phyloP scores from a whole-genome alignment of 164 flowering plant species.

The Berberis vulgaris region DNA sequence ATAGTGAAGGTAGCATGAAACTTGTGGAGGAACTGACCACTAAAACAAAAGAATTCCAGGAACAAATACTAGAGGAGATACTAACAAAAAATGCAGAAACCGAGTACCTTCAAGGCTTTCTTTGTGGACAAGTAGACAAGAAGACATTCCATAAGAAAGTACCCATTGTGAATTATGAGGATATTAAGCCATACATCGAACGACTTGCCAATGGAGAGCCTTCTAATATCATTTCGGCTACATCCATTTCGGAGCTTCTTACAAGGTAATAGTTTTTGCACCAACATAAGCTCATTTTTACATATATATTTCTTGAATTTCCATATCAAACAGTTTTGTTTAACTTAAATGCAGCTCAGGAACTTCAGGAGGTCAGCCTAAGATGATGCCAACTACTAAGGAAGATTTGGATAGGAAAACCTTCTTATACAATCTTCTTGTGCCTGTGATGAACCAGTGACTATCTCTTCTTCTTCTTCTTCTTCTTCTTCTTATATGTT shows the following conservation, averaged over 20 bases:
- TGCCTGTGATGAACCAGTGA: conserved; percentile 53
- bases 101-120: conserved; percentile 36
- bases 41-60: conserved; percentile 32
- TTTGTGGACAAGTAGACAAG: conserved; percentile 22
- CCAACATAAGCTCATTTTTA: background rate
- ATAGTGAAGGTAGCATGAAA: conserved; percentile 34
- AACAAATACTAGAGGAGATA: conserved; percentile 36
- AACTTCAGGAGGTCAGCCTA: conserved; percentile 59
- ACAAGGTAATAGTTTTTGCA: conserved; percentile 27
- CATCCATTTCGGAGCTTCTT: conserved; percentile 48
- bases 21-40: conserved; percentile 43
- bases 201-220: conserved; percentile 55
- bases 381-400: conserved; percentile 51
- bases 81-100: conserved; percentile 35
- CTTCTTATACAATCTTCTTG: conserved; percentile 36
- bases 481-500: background rate
- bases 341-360: conserved; percentile 36
- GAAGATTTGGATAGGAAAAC: conserved; percentile 46
- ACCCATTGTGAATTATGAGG: conserved; percentile 53
- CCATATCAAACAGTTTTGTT: background rate
- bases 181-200: conserved; percentile 50
- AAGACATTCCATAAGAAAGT: conserved; percentile 38
- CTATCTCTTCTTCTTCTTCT: conserved; percentile 2
- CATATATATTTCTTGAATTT: conserved; percentile 1
- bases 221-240: conserved; percentile 38